Percentiles rank a stretch among this genome's conserved stretches.
phyloP scores from a whole-genome alignment of 225 moss, liverwort and hornwort species.

The Polytrichum commune region DNA sequence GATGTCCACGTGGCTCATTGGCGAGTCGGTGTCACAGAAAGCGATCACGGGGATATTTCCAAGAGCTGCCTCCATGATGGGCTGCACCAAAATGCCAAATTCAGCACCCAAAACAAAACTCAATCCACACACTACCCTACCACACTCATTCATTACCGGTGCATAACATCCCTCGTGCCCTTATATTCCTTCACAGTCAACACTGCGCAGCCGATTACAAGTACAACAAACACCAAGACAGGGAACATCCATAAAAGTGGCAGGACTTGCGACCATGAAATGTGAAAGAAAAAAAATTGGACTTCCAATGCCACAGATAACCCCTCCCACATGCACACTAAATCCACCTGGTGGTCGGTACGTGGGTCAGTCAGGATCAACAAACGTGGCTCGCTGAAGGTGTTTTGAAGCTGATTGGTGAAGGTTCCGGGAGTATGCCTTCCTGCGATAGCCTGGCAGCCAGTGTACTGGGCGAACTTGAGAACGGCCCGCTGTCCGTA shows the following conservation, averaged over 20 bases:
- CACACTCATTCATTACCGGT: no score
- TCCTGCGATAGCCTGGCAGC: conserved; percentile 50
- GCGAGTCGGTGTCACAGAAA: conserved; percentile 41
- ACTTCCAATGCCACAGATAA: no score
- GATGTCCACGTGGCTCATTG: conserved; percentile 44
- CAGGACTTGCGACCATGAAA: no score
- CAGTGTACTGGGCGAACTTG: conserved; percentile 51
- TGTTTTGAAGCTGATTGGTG: conserved; percentile 53
- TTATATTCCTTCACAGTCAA: no score
- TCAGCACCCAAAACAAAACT: no score
- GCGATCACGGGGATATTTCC: conserved; percentile 44
- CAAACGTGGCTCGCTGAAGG: conserved; percentile 45
- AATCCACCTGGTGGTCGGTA: conserved; percentile 34
- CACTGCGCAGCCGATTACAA: no score
- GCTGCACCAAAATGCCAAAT: neutral
- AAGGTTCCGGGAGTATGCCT: conserved; percentile 47
- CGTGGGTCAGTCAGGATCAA: conserved; percentile 47
- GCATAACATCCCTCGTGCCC: no score
- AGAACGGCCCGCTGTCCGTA: conserved; percentile 51
- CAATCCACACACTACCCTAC: no score
- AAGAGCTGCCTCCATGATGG: conserved; percentile 33
- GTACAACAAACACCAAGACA: no score
- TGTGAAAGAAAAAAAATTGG: no score
- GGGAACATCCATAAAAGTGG: no score
- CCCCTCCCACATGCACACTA: no score